phyloP scores from a whole-genome alignment of 2,329 filamentous ascomycete genomes.

The Gaeumannomyces sp. region DNA sequence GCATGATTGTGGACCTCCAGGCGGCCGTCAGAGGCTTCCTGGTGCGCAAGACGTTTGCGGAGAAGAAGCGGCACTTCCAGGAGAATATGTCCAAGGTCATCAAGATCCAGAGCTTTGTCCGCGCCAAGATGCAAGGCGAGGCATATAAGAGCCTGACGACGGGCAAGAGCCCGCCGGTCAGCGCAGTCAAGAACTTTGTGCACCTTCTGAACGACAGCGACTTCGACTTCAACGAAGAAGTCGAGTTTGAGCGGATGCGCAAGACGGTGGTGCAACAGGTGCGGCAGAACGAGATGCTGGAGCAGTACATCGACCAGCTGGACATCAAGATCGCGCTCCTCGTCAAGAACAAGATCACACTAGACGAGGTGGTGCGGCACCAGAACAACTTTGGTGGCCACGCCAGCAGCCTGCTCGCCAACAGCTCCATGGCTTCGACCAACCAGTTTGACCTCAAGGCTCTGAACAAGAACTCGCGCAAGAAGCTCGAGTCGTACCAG shows the following conservation, averaged over 20 bases:
- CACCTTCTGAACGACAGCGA: constrained; percentile 97
- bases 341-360: constrained; percentile 98
- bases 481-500: constrained; percentile 94
- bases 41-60: constrained; percentile 67
- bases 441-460: constrained; percentile 97
- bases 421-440: constrained; percentile 78
- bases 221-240: constrained; percentile 97
- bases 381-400: constrained; percentile 94
- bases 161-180: constrained; percentile 93
- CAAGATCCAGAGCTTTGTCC: constrained; percentile 96
- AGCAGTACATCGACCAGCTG: constrained; percentile 96
- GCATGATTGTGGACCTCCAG: constrained; percentile 69
- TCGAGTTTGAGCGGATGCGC: constrained; percentile 89
- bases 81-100: constrained; percentile 99
- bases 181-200: constrained; percentile 96
- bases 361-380: constrained; percentile 95
- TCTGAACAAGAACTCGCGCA: constrained; percentile 90
- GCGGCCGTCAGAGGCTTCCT: constrained; percentile 66
- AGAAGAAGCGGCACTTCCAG: constrained; percentile 83
- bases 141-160: constrained; percentile 96
- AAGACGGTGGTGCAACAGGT: constrained; percentile 98
- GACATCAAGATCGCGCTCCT: constrained; percentile 98
- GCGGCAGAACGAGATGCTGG: constrained; percentile 90
- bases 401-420: constrained; percentile 70
- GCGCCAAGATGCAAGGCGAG: constrained; percentile 91